Conservation (phyloP, 805 yeast species). For the Spathaspora passalidarum region DNA sequence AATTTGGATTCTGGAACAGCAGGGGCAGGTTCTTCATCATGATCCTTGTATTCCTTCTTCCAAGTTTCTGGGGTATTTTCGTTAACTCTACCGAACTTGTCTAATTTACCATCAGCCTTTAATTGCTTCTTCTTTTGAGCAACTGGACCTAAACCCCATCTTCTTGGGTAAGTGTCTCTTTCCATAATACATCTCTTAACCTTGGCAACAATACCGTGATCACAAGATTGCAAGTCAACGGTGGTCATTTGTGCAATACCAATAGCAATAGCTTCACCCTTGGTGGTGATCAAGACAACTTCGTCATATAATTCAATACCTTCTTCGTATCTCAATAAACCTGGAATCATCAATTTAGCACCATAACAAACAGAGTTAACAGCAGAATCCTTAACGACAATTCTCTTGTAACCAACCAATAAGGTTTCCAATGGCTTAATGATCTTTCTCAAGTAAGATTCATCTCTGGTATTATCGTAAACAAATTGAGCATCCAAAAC, state of each 20-base stretch:
- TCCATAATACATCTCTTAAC: constrained; percentile 99
- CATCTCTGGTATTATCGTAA: constrained; percentile 96
- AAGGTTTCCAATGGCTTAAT: constrained; percentile 93
- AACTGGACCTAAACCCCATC: constrained; percentile 99
- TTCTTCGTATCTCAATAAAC: constrained; percentile 94
- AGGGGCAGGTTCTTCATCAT: constrained; percentile 56
- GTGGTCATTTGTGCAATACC: constrained; percentile 99
- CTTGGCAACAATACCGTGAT: constrained; percentile 97
- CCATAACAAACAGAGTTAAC: constrained; percentile 98
- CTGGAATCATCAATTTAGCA: constrained; percentile 98
- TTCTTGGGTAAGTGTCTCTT: constrained; percentile 97
- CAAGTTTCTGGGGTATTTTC: constrained; percentile 93
- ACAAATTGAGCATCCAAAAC: constrained; percentile 98
- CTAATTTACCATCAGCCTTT: constrained; percentile 95
- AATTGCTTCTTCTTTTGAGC: constrained; percentile 98
- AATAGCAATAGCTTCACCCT: constrained; percentile 99
- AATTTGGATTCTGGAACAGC: constrained; percentile 55
- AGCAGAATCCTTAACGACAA: constrained; percentile 90
- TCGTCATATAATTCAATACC: constrained; percentile 97
- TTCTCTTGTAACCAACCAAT: constrained; percentile 92
- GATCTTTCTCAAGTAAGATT: constrained; percentile 88
- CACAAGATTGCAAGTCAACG: constrained; percentile 93
- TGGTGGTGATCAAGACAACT: constrained; percentile 96
- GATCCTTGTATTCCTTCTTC: constrained; percentile 81
- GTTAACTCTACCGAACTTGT: constrained; percentile 89